A percentile compares a stretch with the other conserved stretches of the same genome.
Evolutionary conservation across 192 early-diverging fungal species (phyloP).

Genomic region (Thoreauomyces humboldtii): DNA sequence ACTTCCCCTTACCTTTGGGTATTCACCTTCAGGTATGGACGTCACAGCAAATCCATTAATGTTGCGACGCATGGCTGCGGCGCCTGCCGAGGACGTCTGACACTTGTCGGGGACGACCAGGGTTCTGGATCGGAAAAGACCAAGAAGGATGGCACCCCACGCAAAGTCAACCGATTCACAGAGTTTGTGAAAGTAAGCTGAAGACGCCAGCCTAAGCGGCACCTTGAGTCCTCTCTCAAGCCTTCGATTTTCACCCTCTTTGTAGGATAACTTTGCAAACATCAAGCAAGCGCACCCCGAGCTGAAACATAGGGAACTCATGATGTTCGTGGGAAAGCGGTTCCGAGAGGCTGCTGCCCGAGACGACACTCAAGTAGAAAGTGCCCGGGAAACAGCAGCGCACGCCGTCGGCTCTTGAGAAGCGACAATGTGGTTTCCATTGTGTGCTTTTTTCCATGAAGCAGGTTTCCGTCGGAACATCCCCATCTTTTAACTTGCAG

Average conservation of each 20-base stretch:
- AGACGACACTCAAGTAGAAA: too few species aligned
- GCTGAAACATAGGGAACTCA: conserved; percentile 8
- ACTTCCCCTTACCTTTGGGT: too few species aligned
- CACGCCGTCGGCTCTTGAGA: too few species aligned
- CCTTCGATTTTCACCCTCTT: neutral
- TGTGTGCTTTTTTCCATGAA: too few species aligned
- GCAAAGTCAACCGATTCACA: conserved; percentile 24
- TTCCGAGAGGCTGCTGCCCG: too few species aligned
- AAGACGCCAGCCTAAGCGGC: too few species aligned
- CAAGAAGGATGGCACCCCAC: conserved; percentile 39
- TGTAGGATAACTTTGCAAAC: conserved; percentile 10
- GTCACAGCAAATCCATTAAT: conserved; percentile 43
- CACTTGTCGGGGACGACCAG: conserved; percentile 1
- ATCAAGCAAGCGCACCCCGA: conserved; percentile 10
- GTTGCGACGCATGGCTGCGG: conserved; percentile 32
- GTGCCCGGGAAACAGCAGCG: too few species aligned
- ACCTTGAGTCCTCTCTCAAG: too few species aligned
- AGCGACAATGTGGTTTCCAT: too few species aligned
- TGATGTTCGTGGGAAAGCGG: conserved; percentile 12
- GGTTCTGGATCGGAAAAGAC: neutral
- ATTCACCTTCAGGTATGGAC: conserved; percentile 42
- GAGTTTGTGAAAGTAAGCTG: conserved; percentile 36
- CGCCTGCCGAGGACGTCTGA: conserved; percentile 14
- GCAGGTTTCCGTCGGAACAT: too few species aligned
- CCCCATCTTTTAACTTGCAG: too few species aligned